A percentile compares a stretch with the other conserved stretches of the same genome.
Evolutionary conservation across 2,329 filamentous ascomycete species (phyloP).

Genomic region (Exophiala alcalophila): DNA sequence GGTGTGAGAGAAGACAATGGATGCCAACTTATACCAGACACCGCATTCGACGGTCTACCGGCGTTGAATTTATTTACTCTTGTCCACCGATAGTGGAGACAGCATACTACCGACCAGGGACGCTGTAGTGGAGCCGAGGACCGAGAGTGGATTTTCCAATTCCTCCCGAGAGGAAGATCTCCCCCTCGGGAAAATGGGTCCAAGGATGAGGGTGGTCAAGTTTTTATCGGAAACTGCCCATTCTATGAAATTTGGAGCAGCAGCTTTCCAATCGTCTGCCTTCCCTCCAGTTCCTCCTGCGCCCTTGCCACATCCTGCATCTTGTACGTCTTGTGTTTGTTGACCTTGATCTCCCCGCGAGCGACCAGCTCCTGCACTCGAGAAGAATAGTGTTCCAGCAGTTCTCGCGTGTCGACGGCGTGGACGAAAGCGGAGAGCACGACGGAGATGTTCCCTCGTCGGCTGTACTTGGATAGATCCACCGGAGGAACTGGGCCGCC

Average conservation of each 20-base stretch:
- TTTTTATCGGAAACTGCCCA: background rate
- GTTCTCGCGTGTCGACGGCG: slow-evolving; percentile 1
- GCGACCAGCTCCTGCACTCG: background rate
- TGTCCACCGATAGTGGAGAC: no score
- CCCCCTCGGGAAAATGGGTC: no score
- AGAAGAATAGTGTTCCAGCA: background rate
- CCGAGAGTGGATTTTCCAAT: no score
- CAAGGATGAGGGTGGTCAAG: no score
- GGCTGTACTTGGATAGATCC: background rate
- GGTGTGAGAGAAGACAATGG: no score
- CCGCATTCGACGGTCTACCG: no score
- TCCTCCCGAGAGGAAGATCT: no score
- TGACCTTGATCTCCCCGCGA: background rate
- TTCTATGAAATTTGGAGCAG: slow-evolving; percentile 55
- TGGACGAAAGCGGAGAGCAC: background rate
- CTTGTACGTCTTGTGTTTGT: slow-evolving; percentile 38
- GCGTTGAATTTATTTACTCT: no score
- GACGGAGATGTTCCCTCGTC: slow-evolving; percentile 1
- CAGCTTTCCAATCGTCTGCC: slow-evolving; percentile 80
- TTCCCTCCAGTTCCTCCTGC: slow-evolving; percentile 66
- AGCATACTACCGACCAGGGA: no score
- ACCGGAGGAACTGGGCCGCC: slow-evolving; percentile 72
- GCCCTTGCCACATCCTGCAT: slow-evolving; percentile 49
- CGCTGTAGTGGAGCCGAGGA: no score
- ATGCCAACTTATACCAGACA: no score